Base-by-base conservation (phyloP, 2,329 filamentous ascomycete species). In the Chaetomiaceae sp. region DNA sequence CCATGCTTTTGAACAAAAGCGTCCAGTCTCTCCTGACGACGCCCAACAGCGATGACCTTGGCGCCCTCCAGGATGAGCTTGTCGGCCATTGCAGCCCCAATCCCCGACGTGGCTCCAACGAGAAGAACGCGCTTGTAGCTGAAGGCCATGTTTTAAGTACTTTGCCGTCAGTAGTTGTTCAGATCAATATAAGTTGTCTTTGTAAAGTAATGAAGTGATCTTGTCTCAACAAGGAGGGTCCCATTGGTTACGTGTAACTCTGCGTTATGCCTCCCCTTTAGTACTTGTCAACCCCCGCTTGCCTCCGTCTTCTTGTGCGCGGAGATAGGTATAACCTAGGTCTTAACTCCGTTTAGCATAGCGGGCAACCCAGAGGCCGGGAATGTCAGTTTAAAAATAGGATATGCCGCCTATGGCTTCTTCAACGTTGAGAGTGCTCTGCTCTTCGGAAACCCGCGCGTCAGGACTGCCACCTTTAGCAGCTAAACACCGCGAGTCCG, bases 51-150 rank as follows among this genome's bases (percentile, higher is more conserved):
- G 30, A 81, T 77, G 29, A 84, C 77, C 57, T 76, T 75, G 47
- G 75, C 67, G 42, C 75, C 77, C 50, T 72, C 67, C 6, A 70
- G 60, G 36, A 82, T 56, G 52, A 70, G 61, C 45, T 64, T 65
- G 53, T 68, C 65, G 16, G 76, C 72, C 49, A 81, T 67, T 2
- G 72, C 75, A 37, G 62, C 64, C 48, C 78, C 78, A 52, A 82
- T 82, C 40, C 78, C 78, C 2, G 75, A 71, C 0, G 78, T 80
- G 13, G 77, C 77, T 13, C 78, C 78, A 30, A 82, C 68, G 42
- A 84, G 61, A 51, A 84, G 75, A 27, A 80, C 71, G 34, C 74
- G 75, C 46, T 78, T 79, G 65, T 81, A 82, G 6, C 69, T 72
- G 64, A 81, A 81, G 5, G 72, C 56, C 78, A 81, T 81, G 29